phyloP scores from a whole-genome alignment of 305 asterid genomes.

The Fraxinus dipetala region DNA sequence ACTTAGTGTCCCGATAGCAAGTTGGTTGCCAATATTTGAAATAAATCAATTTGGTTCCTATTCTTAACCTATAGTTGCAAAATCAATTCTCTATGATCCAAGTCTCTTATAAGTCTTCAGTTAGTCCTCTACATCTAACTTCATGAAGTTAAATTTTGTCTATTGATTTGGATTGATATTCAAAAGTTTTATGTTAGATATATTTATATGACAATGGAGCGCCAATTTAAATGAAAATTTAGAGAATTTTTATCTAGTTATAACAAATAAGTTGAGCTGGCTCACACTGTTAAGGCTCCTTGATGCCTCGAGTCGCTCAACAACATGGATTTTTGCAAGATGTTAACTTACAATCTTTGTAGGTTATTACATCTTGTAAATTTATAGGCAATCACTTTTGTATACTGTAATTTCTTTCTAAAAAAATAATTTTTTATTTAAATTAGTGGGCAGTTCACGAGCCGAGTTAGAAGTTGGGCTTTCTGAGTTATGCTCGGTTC shows the following conservation, averaged over 20 bases:
- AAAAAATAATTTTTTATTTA: neutral
- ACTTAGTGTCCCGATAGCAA: neutral
- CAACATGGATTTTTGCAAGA: neutral
- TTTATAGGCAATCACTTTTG: neutral
- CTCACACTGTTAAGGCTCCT: neutral
- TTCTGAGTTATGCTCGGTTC: neutral
- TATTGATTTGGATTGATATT: neutral
- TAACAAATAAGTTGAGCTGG: neutral
- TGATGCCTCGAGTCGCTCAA: neutral
- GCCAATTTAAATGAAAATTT: neutral
- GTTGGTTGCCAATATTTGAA: neutral
- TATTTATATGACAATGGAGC: neutral
- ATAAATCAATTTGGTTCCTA: neutral
- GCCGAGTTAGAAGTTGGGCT: neutral
- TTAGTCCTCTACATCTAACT: neutral
- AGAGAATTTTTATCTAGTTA: neutral
- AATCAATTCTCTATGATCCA: no score
- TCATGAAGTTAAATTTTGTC: neutral
- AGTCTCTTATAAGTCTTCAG: no score
- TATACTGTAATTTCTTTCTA: neutral
- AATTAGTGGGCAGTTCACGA: neutral
- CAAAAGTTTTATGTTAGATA: neutral
- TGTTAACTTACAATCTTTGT: neutral
- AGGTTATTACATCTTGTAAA: neutral
- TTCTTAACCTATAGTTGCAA: neutral